phyloP scores from a whole-genome alignment of 768 basidiomycete genomes.

The Lentinula sp. region DNA sequence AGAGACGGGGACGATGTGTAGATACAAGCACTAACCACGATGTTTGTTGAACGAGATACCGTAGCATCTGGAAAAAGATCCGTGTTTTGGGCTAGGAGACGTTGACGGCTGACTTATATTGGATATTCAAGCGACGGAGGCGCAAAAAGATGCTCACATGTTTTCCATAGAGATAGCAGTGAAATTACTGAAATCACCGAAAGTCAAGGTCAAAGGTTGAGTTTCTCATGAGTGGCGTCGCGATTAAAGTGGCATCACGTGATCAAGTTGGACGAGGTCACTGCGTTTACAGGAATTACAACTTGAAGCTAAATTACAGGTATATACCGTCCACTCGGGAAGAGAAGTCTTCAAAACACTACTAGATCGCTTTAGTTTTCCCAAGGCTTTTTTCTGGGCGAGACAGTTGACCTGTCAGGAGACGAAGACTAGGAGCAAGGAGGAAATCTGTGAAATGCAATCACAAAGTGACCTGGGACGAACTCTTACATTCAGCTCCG shows the following conservation, averaged over 20 bases:
- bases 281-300: no score
- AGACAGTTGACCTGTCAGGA: constrained; percentile 50
- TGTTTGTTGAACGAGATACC: neutral
- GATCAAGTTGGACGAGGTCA: neutral
- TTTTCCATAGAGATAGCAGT: neutral
- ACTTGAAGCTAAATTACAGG: no score
- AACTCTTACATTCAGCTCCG: constrained; percentile 54
- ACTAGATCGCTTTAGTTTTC: constrained; percentile 25
- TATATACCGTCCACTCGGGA: no score
- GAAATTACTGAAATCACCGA: no score
- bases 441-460: neutral
- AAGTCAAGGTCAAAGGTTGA: neutral
- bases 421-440: constrained; percentile 36
- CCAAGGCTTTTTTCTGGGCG: constrained; percentile 64
- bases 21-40: neutral
- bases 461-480: constrained; percentile 2
- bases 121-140: neutral
- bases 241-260: neutral
- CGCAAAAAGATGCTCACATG: neutral
- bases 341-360: neutral
- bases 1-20: neutral
- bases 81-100: constrained; percentile 3
- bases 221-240: neutral
- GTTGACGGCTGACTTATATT: neutral
- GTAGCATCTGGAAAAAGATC: neutral